Evolutionary conservation across 306 rosid species (phyloP), one percentile per base, ranked within the genome.

Genomic region (Spatholobus suberectus): DNA sequence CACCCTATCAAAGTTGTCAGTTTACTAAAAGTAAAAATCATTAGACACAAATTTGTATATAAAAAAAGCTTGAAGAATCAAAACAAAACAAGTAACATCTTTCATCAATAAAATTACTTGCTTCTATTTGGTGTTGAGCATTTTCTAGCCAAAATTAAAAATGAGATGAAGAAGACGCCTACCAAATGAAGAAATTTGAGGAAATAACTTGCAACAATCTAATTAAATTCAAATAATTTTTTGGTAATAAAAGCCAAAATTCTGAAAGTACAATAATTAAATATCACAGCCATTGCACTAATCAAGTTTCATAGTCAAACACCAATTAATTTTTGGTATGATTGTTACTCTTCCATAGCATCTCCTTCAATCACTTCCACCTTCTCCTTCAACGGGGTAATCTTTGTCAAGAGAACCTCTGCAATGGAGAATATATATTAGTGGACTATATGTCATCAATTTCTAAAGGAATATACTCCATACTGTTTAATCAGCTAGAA

Each of bases 361-460:
- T 93, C 98, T 47, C 94, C 94, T 84, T 92, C 96, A 35, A 86
- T 75, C 59, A 93, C 87, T 77, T 90, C 90, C 3, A 89, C 94
- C 83, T 79, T 88, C 79, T 92, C 92, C 84, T 68, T 89, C 86
- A 92, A 78, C 0, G 98, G 94, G n/a, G 87, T 92, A 11, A 95
- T 89, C 91, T 90, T 95, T 10, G 99, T 95, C 6, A 75, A 85
- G 65, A 92, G 94, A 66, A 95, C 93, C 94, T 95, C 99, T 95
- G 96, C 58, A 62, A 63, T 66, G 44, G 23, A 86, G n/a, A 81
- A 79, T 61, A 82, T 26, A 27, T 52, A 23, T 32, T 55, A 62
- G 49, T 82, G 78, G 76, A 82, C 21, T 10, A 44, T 43, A 38
- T 5, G 70, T 59, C 78, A 70, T 35, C 14, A 26, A 27, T 18